Base-by-base conservation (phyloP, 2,329 filamentous ascomycete species). In the Dryadomyces quercivorus region DNA sequence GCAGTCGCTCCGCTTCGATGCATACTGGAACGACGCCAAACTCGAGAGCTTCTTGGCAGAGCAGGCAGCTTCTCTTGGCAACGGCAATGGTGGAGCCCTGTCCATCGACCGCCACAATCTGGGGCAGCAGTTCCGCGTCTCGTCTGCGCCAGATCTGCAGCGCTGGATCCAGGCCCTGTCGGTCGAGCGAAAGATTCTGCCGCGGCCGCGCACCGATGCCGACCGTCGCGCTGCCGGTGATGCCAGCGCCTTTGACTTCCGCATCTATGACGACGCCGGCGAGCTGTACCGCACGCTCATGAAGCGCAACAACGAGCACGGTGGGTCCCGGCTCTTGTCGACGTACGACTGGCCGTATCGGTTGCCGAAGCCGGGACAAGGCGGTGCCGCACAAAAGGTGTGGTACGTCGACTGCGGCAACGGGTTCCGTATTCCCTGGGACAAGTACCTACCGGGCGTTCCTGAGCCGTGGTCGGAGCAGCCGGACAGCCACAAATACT, bases 291-390 rank as follows among this genome's bases (percentile, higher is more conserved):
- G 43, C n/a, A 49, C 12, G 6, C 49, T 55, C 10, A 55, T 55
- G 53, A 49, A 22, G 49, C 53, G 53, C 31, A 55, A 55, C 44
- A 31, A 31, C 20, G 53, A 55, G 22, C 34, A 47, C 18, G 54
- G 50, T 45, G 53, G 54, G 10, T 13, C 38, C 3, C 50, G 54
- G 20, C 54, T 56, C 40, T 46, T 56, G 26, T 49, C 54, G 16
- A 56, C 54, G 40, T 56, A 56, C 50, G 54, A 56, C 45, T 56
- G 38, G 38, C 54, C 54, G 18, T 56, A 56, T 20, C 54, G 54
- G 20, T 45, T 56, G 40, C 54, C 54, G 18, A 44, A 45, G 20
- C 18, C 50, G 5, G 54, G 54, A 9, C 45, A 56, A 26, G 45
- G 54, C 20, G 46, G 50, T 18, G 42, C 47, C 8, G 31, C 48